Conservation (phyloP, 805 yeast species). For the Metschnikowia kofuensis region DNA sequence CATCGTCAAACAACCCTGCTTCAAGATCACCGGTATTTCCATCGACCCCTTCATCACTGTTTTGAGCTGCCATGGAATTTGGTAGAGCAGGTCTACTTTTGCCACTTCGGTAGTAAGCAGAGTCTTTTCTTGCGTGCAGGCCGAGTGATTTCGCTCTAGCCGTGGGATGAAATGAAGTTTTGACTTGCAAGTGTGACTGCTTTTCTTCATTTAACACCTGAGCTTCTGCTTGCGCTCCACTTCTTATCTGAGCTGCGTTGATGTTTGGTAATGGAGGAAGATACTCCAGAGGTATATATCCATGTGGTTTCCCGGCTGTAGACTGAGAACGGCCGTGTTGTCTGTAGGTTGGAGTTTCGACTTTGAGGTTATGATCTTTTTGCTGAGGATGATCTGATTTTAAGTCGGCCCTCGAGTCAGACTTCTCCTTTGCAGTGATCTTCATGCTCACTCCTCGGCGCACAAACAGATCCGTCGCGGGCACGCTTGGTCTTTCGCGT, state of each 20-base stretch:
- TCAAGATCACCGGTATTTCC: slow-evolving; percentile 28
- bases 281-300: slow-evolving; percentile 41
- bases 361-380: background rate
- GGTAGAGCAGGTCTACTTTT: slow-evolving; percentile 46
- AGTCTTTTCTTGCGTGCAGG: slow-evolving; percentile 66
- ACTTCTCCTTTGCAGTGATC: slow-evolving; percentile 55
- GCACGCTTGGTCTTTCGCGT: slow-evolving; percentile 1
- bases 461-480: slow-evolving; percentile 37
- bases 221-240: slow-evolving; percentile 12
- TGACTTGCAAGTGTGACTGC: slow-evolving; percentile 2
- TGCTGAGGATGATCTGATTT: background rate
- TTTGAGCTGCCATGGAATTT: slow-evolving; percentile 34
- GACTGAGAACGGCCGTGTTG: slow-evolving; percentile 28
- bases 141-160: slow-evolving; percentile 88
- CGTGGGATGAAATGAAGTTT: slow-evolving; percentile 58
- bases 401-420: slow-evolving; percentile 12
- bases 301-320: slow-evolving; percentile 29
- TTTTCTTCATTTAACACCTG: background rate
- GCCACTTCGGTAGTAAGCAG: slow-evolving; percentile 28
- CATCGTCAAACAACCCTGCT: slow-evolving; percentile 54
- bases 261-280: slow-evolving; percentile 45
- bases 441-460: slow-evolving; percentile 63
- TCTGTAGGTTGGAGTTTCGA: slow-evolving; percentile 26
- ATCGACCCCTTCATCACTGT: slow-evolving; percentile 42
- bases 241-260: slow-evolving; percentile 26